Base-by-base conservation (phyloP, 352 stramenopile species). In the Phytopythium vexans region DNA sequence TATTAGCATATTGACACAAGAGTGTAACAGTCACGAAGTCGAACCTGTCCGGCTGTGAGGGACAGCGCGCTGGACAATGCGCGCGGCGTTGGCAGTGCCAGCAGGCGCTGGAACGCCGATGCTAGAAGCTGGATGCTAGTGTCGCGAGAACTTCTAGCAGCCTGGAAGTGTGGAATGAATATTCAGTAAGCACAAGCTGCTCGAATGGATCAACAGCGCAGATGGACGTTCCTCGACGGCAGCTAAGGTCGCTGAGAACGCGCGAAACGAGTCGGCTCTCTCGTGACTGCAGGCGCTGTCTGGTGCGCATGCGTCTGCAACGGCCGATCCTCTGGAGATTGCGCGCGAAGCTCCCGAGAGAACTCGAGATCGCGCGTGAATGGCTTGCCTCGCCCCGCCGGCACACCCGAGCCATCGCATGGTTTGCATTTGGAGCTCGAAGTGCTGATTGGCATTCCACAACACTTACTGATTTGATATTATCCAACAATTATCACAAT, bases 41-140 rank as follows among this genome's bases (percentile, higher is more conserved):
- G 2, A 41, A 79, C 70, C 66, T 80, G 70, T 14, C 79, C 83
- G 12, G 79, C 70, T 7, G 80, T 83, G 53, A 94, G 76, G 44
- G 83, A 83, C 38, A 94, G 70, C 31, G 79, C 83, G 33, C 73
- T 71, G 3, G 73, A 54, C 31, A 93, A 64, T 12, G 66, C 60
- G 5, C 49, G 42, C 1, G 72, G 48, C 4, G 65, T 77, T 35
- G 68, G 60, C 8, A 64, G 56, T 10, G 60, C 54, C 56, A 82
- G 35, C 47, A 85, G 52, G 39, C 54, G 52, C 6, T 70, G 68
- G 43, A 87, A 86, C 6, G 50, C 55, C 32, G 65, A 43, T 0
- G 82, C 75, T 0, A 93, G 54, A 9, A 86, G 35, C 32, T 54
- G 48, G 1, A 91, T 60, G 36, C 76, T 82, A 12, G 66, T 56